Conservation (phyloP, 305 asterid genomes). For the Fraxinus velutina region DNA sequence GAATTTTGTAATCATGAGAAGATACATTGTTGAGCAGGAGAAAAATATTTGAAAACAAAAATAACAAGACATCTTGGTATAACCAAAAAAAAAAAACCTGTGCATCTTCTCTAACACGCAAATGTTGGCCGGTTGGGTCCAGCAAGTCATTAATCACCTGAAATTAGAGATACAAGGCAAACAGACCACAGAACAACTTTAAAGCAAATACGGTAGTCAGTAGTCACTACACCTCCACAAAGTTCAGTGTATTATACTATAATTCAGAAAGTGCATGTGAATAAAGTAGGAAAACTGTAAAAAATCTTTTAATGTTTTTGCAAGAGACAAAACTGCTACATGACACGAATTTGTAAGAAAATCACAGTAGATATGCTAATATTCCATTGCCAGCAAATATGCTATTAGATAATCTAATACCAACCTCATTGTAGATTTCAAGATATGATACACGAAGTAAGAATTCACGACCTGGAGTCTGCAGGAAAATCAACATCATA, state of each 20-base stretch:
- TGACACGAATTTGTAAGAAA: neutral
- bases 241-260: neutral
- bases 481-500: constrained; percentile 33
- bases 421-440: constrained; percentile 97
- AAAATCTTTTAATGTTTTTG: neutral
- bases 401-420: constrained; percentile 20
- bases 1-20: constrained; percentile 10
- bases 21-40: constrained; percentile 12
- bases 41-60: neutral
- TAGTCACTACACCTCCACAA: neutral
- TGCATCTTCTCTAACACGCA: constrained; percentile 95
- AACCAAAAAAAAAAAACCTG: constrained; percentile 52
- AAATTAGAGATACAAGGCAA: constrained; percentile 22
- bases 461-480: constrained; percentile 99
- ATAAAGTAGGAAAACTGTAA: neutral
- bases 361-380: neutral
- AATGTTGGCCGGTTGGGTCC: constrained; percentile 96
- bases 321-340: constrained; percentile 10
- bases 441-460: constrained; percentile 95
- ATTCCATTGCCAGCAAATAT: neutral
- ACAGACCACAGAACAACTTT: constrained; percentile 4
- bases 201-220: neutral
- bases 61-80: constrained; percentile 1
- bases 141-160: constrained; percentile 97
- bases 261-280: neutral